A percentile compares a stretch with the other conserved stretches of the same genome.
These are phyloP conservation scores for Plasmodiophora brassicae DNA, from an alignment of 208 protist genomes.

Conservation along the genomic window DNA sequence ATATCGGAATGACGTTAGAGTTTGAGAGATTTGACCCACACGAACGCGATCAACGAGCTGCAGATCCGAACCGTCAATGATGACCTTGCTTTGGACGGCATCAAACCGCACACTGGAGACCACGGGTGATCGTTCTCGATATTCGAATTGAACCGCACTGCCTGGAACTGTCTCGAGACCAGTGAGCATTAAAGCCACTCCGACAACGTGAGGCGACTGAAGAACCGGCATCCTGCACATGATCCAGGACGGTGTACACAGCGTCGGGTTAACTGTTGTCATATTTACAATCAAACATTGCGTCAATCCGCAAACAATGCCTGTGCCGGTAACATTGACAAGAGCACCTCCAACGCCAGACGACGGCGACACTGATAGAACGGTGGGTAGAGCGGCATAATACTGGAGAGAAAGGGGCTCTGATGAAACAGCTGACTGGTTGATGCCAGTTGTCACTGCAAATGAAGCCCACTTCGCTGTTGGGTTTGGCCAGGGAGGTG, in stretches of 20 bases:
- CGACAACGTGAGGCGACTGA: neutral
- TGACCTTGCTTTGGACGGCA: neutral
- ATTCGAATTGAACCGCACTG: constrained; percentile 10
- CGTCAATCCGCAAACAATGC: neutral
- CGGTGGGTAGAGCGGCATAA: neutral
- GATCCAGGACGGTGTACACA: neutral
- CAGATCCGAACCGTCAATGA: neutral
- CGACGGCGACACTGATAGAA: neutral
- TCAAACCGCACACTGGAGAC: neutral
- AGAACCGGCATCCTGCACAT: neutral
- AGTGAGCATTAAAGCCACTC: neutral
- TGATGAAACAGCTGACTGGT: neutral
- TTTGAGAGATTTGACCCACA: neutral
- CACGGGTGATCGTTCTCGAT: neutral
- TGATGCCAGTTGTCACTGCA: no score
- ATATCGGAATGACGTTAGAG: no score
- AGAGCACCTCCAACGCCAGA: neutral
- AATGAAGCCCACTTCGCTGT: no score
- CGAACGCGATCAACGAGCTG: neutral
- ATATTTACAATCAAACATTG: neutral
- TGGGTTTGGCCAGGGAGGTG: no score
- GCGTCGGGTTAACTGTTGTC: no score
- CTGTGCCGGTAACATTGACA: neutral
- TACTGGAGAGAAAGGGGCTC: neutral
- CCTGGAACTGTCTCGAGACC: neutral